Evolutionary conservation across 2,329 filamentous ascomycete genomes (phyloP).

Genomic region (Beauveria scarabaeidicola): DNA sequence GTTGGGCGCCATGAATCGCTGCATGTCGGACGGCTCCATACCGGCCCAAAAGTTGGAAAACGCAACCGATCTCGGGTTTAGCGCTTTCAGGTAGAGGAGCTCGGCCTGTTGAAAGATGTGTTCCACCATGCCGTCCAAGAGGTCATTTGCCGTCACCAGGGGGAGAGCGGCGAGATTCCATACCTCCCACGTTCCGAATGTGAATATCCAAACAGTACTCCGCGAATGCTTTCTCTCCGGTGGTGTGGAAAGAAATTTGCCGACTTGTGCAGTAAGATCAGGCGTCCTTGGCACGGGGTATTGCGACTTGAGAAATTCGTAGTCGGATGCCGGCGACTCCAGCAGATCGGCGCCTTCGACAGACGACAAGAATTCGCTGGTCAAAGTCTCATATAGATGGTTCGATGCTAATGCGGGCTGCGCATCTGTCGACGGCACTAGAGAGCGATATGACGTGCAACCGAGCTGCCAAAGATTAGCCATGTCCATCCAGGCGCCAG

Average conservation of each 20-base stretch:
- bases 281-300: slow-evolving; percentile 33
- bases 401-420: slow-evolving; percentile 46
- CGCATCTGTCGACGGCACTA: slow-evolving; percentile 33
- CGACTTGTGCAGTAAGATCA: slow-evolving; percentile 37
- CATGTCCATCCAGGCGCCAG: background rate
- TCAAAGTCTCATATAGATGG: slow-evolving; percentile 37
- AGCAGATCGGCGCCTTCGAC: slow-evolving; percentile 23
- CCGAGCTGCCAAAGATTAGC: slow-evolving; percentile 27
- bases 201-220: slow-evolving; percentile 46
- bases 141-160: slow-evolving; percentile 25
- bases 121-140: slow-evolving; percentile 28
- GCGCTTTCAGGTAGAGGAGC: slow-evolving; percentile 35
- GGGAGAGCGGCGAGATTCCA: slow-evolving; percentile 44
- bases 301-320: slow-evolving; percentile 32
- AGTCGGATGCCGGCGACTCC: slow-evolving; percentile 32
- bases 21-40: slow-evolving; percentile 19
- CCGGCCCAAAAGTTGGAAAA: slow-evolving; percentile 36
- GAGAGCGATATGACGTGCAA: slow-evolving; percentile 38
- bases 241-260: slow-evolving; percentile 34
- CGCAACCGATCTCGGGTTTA: slow-evolving; percentile 33
- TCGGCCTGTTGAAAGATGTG: slow-evolving; percentile 39
- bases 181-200: slow-evolving; percentile 46
- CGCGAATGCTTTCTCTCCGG: slow-evolving; percentile 24
- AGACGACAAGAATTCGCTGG: slow-evolving; percentile 29
- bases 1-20: slow-evolving; percentile 19